These are phyloP conservation scores for Cladosporium halotolerans DNA, from an alignment of 2,329 filamentous ascomycete species.

Conservation along the genomic window DNA sequence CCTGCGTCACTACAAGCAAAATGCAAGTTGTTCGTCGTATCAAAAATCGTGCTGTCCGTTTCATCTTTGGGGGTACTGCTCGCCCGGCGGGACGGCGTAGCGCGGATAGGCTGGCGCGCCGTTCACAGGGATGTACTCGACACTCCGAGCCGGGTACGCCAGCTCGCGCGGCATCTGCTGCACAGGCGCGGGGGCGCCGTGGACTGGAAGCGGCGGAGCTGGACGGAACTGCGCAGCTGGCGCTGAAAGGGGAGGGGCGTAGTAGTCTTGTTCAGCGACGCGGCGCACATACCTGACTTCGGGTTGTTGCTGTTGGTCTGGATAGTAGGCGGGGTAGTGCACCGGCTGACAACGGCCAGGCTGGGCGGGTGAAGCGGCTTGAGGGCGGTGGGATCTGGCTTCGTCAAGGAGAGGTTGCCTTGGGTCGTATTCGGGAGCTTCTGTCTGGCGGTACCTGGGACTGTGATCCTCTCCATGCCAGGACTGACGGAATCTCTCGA, in stretches of 20 bases:
- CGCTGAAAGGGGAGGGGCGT: conserved; percentile 1
- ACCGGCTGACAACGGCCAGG: neutral
- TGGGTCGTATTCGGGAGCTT: neutral
- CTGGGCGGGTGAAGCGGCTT: neutral
- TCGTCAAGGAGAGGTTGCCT: conserved; percentile 2
- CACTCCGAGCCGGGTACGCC: neutral
- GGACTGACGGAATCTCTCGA: neutral
- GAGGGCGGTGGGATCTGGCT: neutral
- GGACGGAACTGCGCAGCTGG: conserved; percentile 12
- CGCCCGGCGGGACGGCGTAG: too few relatives aligned
- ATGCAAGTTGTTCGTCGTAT: too few relatives aligned
- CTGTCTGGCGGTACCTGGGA: too few relatives aligned
- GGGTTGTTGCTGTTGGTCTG: neutral
- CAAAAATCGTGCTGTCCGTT: too few relatives aligned
- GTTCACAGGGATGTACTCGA: too few relatives aligned
- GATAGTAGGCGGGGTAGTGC: neutral
- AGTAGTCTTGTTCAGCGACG: neutral
- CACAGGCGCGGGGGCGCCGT: conserved; percentile 30
- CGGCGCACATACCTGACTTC: conserved; percentile 5
- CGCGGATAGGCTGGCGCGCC: too few relatives aligned
- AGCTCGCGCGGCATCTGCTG: conserved; percentile 22
- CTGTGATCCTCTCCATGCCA: neutral
- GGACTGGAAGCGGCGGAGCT: conserved; percentile 17
- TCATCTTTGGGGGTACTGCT: too few relatives aligned
- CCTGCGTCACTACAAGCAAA: too few relatives aligned